Evolutionary conservation across 257 asterid genomes (phyloP), one percentile per base, ranked within the genome.

Genomic region (Solanum piurae): DNA sequence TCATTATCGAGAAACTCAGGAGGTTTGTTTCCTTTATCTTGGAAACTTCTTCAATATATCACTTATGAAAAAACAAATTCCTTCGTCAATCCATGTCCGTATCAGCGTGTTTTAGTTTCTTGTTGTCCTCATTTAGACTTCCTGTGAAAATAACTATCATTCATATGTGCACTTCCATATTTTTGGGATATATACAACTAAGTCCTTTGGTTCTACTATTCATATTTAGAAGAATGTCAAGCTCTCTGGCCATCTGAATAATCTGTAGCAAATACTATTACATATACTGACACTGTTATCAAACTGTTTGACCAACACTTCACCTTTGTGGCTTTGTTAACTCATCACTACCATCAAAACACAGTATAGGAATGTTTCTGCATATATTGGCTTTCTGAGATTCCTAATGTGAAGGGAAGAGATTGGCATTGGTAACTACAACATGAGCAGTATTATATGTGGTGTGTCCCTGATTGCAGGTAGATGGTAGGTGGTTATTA

Each of bases 1-100:
- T 92, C 99, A 97, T 90, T 97, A 97, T 90, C 99, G 99, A 75
- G 99, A 95, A 93, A 97, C 99, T 84, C 98, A 92, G 90, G 99
- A 95, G 99, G 99, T 97, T 91, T 87, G 94, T 89, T 84, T 86
- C 89, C 91, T 86, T 71, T 89, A 44, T 34, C 72, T 88, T 71
- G 89, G 66, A 8, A 36, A 86, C 71, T 86, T 66, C 34, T 40
- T 75, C 62, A 34, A 38, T 86, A 79, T 64, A 36, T 83, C 79
- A 7, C 23, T 62, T 72, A 40, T 86, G 88, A 52, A 18, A 80
- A 79, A 80, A 16, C 23, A 3, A 44, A 23, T 38, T 46, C 42
- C 84, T 77, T 25, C 12, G 3, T 77, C 40, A 44, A 16, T 14
- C 33, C 25, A 4, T 79, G 31, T 79, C 62, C 66, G 12, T 79